phyloP scores from a whole-genome alignment of 352 stramenopile species.

The Phytophthora chlamydospora region DNA sequence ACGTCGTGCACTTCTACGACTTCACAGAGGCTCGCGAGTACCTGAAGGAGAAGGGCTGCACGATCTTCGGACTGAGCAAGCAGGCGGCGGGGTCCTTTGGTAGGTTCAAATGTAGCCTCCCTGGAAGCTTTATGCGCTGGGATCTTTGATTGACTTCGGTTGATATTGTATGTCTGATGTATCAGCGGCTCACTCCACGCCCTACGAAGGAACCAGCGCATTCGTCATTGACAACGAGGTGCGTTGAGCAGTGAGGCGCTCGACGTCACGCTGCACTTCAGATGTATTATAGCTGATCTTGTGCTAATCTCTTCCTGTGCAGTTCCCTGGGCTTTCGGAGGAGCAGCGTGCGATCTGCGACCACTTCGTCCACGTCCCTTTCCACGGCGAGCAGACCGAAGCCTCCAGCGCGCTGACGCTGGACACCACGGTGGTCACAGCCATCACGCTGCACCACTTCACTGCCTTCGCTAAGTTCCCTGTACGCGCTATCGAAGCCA shows the following conservation, averaged over 20 bases:
- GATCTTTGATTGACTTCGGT: conserved; percentile 7
- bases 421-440: conserved; percentile 68
- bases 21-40: conserved; percentile 65
- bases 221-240: conserved; percentile 85
- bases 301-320: conserved; percentile 3
- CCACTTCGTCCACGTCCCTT: conserved; percentile 64
- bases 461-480: conserved; percentile 63
- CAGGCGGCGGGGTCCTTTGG: conserved; percentile 25
- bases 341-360: conserved; percentile 75
- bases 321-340: conserved; percentile 54
- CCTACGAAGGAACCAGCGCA: conserved; percentile 59
- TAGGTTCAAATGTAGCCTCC: conserved; percentile 23
- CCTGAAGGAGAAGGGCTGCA: conserved; percentile 60
- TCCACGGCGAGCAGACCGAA: conserved; percentile 51
- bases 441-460: conserved; percentile 75
- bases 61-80: conserved; percentile 61
- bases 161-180: conserved; percentile 23
- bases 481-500: conserved; percentile 65
- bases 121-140: conserved; percentile 4
- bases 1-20: conserved; percentile 75
- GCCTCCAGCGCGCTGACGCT: conserved; percentile 43
- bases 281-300: not conserved
- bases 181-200: conserved; percentile 55
- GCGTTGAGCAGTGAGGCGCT: conserved; percentile 3
- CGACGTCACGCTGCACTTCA: conserved; percentile 2